Percentiles rank a stretch among this genome's conserved stretches.
phyloP scores from a whole-genome alignment of 2,329 filamentous ascomycete genomes.

The Beauveria australis region DNA sequence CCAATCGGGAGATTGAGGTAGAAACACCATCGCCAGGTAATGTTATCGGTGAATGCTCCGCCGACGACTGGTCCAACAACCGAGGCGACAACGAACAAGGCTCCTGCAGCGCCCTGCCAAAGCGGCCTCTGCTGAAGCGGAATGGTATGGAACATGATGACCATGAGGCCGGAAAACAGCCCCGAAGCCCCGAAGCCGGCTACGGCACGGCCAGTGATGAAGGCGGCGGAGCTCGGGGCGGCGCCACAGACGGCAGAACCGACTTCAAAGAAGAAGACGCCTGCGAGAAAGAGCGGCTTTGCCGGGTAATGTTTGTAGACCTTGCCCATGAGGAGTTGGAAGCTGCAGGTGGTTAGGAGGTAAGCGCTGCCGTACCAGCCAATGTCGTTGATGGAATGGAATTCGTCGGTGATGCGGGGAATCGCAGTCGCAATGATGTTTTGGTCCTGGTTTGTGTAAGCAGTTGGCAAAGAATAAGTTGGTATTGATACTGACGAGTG shows the following conservation, averaged over 20 bases:
- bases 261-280: constrained; percentile 28
- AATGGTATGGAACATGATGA: constrained; percentile 21
- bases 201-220: constrained; percentile 15
- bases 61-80: constrained; percentile 16
- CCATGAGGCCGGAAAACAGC: constrained; percentile 27
- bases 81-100: constrained; percentile 30
- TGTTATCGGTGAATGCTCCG: constrained; percentile 18
- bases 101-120: constrained; percentile 28
- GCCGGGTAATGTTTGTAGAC: constrained; percentile 43
- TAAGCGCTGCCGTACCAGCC: constrained; percentile 38
- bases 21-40: constrained; percentile 23
- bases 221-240: constrained; percentile 11
- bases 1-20: constrained; percentile 24
- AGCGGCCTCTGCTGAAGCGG: constrained; percentile 21
- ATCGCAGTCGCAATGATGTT: constrained; percentile 31
- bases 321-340: constrained; percentile 40
- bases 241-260: constrained; percentile 26
- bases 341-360: constrained; percentile 40
- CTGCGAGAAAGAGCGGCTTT: constrained; percentile 26
- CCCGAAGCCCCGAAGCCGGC: constrained; percentile 24
- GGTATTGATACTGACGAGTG: constrained; percentile 20
- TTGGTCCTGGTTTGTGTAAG: constrained; percentile 19
- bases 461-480: background rate
- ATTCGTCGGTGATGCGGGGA: constrained; percentile 26
- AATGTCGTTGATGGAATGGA: constrained; percentile 32